Evolutionary conservation across 768 basidiomycete species (phyloP).

Genomic region (Tylopilus felleus): DNA sequence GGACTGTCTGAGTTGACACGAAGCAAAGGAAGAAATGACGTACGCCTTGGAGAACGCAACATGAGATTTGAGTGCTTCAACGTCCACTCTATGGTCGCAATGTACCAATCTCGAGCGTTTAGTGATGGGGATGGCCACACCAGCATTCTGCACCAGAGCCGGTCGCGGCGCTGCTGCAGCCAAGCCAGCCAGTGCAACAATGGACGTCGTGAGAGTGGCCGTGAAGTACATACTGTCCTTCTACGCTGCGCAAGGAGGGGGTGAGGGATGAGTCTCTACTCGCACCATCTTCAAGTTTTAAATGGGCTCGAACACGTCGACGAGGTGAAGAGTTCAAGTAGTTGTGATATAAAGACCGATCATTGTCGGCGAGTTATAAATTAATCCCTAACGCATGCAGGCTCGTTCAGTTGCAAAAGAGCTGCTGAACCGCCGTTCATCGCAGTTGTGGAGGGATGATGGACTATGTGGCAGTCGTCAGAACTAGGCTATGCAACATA

Average conservation of each 20-base stretch:
- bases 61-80: slow-evolving; percentile 6
- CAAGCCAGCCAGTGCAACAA: slow-evolving; percentile 2
- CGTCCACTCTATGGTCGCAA: not conserved
- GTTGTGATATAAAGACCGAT: not conserved
- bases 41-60: slow-evolving; percentile 1
- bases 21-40: not conserved
- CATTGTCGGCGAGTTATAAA: too few species aligned
- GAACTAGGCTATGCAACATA: too few species aligned
- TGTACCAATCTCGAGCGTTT: slow-evolving; percentile 7
- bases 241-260: not conserved
- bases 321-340: not conserved
- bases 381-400: too few species aligned
- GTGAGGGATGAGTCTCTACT: not conserved
- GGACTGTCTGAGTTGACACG: not conserved
- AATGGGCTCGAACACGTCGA: not conserved
- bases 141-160: not conserved
- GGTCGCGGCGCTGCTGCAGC: slow-evolving; percentile 4
- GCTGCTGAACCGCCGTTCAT: not conserved
- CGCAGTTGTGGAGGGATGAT: not conserved
- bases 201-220: not conserved
- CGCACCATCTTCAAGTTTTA: not conserved
- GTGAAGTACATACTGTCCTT: not conserved
- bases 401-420: not conserved
- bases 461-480: too few species aligned
- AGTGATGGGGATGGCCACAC: slow-evolving; percentile 1